Evolutionary conservation across 1,284 basidiomycete genomes (phyloP), one percentile per base, ranked within the genome.

Genomic region (Earliella scabrosa): DNA sequence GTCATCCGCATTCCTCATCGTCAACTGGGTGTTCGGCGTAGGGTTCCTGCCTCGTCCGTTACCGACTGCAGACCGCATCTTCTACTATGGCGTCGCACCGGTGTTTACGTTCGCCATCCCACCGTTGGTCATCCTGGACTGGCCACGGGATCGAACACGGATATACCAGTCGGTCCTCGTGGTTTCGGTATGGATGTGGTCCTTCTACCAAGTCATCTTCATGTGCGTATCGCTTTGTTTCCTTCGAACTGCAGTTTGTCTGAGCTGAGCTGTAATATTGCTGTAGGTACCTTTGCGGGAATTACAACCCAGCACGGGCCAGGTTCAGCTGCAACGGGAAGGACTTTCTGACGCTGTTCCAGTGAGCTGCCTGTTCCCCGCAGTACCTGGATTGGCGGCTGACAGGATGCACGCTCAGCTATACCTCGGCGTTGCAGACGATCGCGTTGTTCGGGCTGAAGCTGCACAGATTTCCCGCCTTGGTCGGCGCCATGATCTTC

Each of bases 361-460:
- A 88, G 77, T 91, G 76, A 8, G 23, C 11, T 62, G 81, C 76
- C n/a, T 70, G 71, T 72, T 63, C 38, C 63, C 24, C 32, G 24
- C 31, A 29, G 27, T 10, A 11, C 8, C n/a, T 24, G 11, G 2
- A 23, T 32, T 52, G 23, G 47, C 20, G 8, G 16, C 4, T 14
- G 13, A n/a, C n/a, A n/a, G n/a, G n/a, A n/a, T n/a, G n/a, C n/a
- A n/a, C n/a, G n/a, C 46, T 4, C 45, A 78, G 78, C 61, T 81
- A 78, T 63, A 75, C 75, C 11, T 77, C 86, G 60, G 90, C 85
- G 11, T 71, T 91, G 21, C 91, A 91, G 65, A 87, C 86, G 0
- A 84, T 95, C 38, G 90, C 85, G 1, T 71, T 95, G 9, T 91
- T 95, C 66, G 91, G 90, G 2, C 70, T 95, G 50, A 83, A 86